These are phyloP conservation scores for Jatropha curcas DNA, from an alignment of 345 rosid genomes.

Conservation along the genomic window DNA sequence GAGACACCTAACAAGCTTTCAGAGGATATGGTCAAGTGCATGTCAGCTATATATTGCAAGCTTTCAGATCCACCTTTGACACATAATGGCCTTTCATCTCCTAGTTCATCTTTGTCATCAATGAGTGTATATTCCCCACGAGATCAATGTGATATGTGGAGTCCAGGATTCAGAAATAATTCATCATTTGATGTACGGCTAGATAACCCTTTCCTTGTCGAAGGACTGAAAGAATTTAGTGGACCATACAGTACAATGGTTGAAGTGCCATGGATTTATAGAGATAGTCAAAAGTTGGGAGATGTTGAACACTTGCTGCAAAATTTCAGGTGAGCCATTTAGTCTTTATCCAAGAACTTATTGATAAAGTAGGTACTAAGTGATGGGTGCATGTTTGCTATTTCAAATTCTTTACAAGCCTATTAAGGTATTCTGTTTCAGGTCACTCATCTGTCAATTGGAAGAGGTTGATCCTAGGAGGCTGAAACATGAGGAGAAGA, in stretches of 20 bases:
- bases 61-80: slow-evolving; percentile 79
- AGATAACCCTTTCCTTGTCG: slow-evolving; percentile 85
- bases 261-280: slow-evolving; percentile 81
- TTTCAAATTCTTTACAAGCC: slow-evolving; percentile 8
- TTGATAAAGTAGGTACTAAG: not conserved
- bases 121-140: slow-evolving; percentile 68
- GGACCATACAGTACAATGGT: slow-evolving; percentile 87
- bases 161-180: slow-evolving; percentile 74
- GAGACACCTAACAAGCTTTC: slow-evolving; percentile 88
- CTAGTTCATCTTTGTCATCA: slow-evolving; percentile 75
- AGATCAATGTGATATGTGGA: slow-evolving; percentile 73
- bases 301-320: slow-evolving; percentile 80
- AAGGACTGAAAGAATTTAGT: slow-evolving; percentile 88
- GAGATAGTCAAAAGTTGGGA: slow-evolving; percentile 71
- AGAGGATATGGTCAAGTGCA: slow-evolving; percentile 95
- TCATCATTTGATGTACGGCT: slow-evolving; percentile 71
- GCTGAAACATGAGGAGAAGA: slow-evolving; percentile 82
- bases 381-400: not conserved
- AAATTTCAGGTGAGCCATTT: slow-evolving; percentile 72
- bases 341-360: not conserved
- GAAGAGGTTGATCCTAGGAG: slow-evolving; percentile 75
- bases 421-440: slow-evolving; percentile 30
- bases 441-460: slow-evolving; percentile 73
- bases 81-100: slow-evolving; percentile 69
- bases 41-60: slow-evolving; percentile 87